Evolutionary conservation across 73 alveolate species (phyloP).

Genomic region (Symbiodinium pilosum): DNA sequence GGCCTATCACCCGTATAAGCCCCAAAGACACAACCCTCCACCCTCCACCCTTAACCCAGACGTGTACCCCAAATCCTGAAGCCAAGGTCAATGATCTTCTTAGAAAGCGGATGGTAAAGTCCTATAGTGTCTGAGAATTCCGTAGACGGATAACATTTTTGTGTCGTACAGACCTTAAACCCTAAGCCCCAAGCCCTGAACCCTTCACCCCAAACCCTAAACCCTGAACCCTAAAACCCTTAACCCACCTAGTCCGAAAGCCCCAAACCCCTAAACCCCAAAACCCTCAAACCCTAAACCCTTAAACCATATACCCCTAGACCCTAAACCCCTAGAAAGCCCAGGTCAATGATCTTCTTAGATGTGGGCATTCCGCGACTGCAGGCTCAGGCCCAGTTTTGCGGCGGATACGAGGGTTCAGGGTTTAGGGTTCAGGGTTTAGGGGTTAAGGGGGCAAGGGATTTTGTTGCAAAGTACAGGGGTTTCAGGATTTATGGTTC

Average conservation of each 20-base stretch:
- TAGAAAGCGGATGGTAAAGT: no score
- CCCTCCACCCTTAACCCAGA: not conserved
- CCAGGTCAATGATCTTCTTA: constrained; percentile 67
- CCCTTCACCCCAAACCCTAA: not conserved
- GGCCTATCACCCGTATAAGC: no score
- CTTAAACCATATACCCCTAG: not conserved
- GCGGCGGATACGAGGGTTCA: not conserved
- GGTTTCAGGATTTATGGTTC: not conserved
- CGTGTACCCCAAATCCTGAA: not conserved
- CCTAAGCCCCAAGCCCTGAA: not conserved
- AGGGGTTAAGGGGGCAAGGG: not conserved
- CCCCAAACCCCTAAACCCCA: not conserved
- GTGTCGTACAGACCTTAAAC: no score
- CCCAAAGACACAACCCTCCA: not conserved
- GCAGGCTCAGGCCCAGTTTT: constrained; percentile 11
- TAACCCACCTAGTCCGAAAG: not conserved
- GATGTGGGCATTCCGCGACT: constrained; percentile 62
- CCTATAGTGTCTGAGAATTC: no score
- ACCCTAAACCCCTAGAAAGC: not conserved
- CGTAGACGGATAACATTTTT: no score
- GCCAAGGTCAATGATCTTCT: no score
- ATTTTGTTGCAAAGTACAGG: not conserved
- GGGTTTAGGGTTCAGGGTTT: not conserved
- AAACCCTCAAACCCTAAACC: not conserved
- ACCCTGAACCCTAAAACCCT: not conserved